Evolutionary conservation across 176 grass and related monocot species (phyloP).

Genomic region (Poa annua): DNA sequence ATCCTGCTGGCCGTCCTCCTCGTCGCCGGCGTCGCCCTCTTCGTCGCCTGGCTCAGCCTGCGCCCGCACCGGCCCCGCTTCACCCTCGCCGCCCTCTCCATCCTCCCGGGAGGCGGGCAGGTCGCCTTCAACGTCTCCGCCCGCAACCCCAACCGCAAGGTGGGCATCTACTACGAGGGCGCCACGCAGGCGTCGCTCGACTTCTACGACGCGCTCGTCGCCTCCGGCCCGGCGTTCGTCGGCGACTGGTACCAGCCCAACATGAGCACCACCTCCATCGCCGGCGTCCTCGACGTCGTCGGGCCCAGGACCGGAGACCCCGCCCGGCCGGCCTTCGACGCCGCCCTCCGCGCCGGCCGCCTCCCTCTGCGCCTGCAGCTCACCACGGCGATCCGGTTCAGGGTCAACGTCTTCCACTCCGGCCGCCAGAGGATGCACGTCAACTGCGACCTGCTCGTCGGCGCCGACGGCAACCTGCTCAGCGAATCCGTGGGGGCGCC

Average conservation of each 20-base stretch:
- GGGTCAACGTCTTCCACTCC: conserved; percentile 48
- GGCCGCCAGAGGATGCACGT: conserved; percentile 52
- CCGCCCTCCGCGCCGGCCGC: conserved; percentile 15
- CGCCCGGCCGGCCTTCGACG: conserved; percentile 36
- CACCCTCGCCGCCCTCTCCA: conserved; percentile 43
- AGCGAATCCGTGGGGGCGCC: neutral
- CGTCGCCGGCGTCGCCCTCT: conserved; percentile 51
- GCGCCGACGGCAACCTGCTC: conserved; percentile 35
- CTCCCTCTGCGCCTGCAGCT: conserved; percentile 51
- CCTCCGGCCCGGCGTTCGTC: conserved; percentile 37
- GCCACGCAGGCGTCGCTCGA: conserved; percentile 28
- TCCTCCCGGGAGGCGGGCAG: neutral
- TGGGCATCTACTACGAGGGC: conserved; percentile 63
- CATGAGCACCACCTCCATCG: conserved; percentile 51
- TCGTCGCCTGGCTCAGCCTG: conserved; percentile 67
- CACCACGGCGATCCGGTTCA: conserved; percentile 46
- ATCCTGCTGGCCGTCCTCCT: conserved; percentile 38
- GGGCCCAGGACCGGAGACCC: conserved; percentile 12
- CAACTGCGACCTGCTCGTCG: conserved; percentile 44
- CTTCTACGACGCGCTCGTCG: conserved; percentile 43
- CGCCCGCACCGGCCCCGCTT: conserved; percentile 65
- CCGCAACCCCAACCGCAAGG: conserved; percentile 55
- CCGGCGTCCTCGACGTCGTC: conserved; percentile 30
- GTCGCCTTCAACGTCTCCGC: conserved; percentile 56
- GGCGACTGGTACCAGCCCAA: conserved; percentile 62